Base-by-base conservation (phyloP, 2,329 filamentous ascomycete species). In the Fusarium xylarioides region DNA sequence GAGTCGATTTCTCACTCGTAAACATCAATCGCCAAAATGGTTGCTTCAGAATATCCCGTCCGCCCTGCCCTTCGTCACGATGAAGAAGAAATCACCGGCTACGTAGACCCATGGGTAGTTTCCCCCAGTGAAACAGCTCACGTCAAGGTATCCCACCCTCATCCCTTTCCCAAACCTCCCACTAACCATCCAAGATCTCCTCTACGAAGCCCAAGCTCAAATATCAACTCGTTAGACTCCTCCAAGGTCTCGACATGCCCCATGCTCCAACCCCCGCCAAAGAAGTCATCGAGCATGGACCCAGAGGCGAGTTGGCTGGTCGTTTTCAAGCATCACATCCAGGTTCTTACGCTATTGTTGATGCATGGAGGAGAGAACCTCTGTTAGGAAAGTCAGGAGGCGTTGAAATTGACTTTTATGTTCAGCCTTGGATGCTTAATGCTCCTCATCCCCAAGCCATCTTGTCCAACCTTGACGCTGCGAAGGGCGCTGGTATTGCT, bases 101-200 rank as follows among this genome's bases (percentile, higher is more conserved):
- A 44, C 23, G 42, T 44, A 19, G 42, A 44, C 7, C 42, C 42
- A 44, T 44, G 42, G 42, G 42, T 44, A 44, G 42, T 44, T 3
- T 44, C 23, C 4, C 42, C 42, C 7, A n/a, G 23, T 5, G 42
- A 44, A 26, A 44, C 42, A 44, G 42, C 42, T 7, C 16, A 26
- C 5, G 23, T 26, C 23, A 44, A 44, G 42, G 42, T 44, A 44
- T 7, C 5, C 42, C 0, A 26, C 16, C 4, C 23, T 9, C n/a
- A 8, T 9, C 7, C 7, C 23, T 7, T 8, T 8, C 5, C 4
- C 23, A 2, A 26, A 11, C 7, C 11, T 26, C 16, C 42, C 2
- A 8, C 23, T 44, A 18, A 44, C 23, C 16, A 44, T 44, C 11
- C 2, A 8, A 44, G 42, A 26, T 44, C 23, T 44, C 23, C 11